Base-by-base conservation (phyloP, 345 rosid genomes). In the Hypericum perforatum region DNA sequence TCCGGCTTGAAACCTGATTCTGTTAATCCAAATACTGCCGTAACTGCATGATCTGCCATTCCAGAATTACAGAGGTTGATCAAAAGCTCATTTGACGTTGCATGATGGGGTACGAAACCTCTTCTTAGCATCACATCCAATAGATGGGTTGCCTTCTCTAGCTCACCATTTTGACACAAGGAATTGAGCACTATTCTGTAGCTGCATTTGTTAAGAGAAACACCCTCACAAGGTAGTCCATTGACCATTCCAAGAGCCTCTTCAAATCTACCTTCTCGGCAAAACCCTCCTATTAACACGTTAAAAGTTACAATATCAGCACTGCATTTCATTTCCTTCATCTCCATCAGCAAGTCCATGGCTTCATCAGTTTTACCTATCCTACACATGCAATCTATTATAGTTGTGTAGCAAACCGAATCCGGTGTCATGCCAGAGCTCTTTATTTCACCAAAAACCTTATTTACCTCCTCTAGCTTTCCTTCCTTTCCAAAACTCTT, bases 271-370 rank as follows among this genome's bases (percentile, higher is more conserved):
- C 73, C 78, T 72, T 69, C 81, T 44, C 78, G 56, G 62, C 82
- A 79, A 63, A 87, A 70, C 0, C 98, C 98, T 63, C 77, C 68
- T 36, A 92, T 82, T 44, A 88, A 41, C 43, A 85, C 83, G 60
- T 92, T 88, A 57, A 71, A 81, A 42, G 94, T 81, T 16, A 92
- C 73, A 9, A 72, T 62, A 66, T 92, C 98, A 53, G 95, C 81
- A 64, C 57, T 80, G 67, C 92, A 79, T 43, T 74, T 72, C 0
- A 37, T 63, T 54, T 65, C 78, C 62, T 77, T 79, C 96, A 92
- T 88, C 72, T 78, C 90, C 56, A 67, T 62, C 15, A 88, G 80
- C 69, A 91, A 68, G 22, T 72, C 62, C 64, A 85, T 46, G 1
- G 88, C 87, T 53, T 82, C 84, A 37, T 73, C 74, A 9, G 63